A percentile compares a stretch with the other conserved stretches of the same genome.
These are phyloP conservation scores for Saccharomycopsis hybrid DNA, from an alignment of 1,139 yeast genomes.

Conservation along the genomic window DNA sequence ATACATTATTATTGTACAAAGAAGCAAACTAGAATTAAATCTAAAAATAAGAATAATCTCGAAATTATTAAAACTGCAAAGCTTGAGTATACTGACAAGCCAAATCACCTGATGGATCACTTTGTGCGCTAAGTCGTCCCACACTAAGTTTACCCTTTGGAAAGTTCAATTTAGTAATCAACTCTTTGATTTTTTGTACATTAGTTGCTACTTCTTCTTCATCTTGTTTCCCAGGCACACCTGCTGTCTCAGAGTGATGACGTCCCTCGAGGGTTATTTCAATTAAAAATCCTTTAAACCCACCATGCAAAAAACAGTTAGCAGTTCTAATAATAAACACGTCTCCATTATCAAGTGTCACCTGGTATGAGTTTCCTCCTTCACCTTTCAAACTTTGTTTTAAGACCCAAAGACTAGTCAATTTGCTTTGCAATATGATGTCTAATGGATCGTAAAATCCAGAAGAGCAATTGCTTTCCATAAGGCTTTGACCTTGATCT, in stretches of 20 bases:
- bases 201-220: background rate
- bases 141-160: constrained; percentile 37
- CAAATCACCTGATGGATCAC: constrained; percentile 33
- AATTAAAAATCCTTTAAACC: constrained; percentile 61
- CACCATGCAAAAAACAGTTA: constrained; percentile 69
- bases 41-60: too few species aligned
- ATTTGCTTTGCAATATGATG: constrained; percentile 43
- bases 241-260: too few species aligned
- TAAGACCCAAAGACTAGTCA: constrained; percentile 67
- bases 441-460: constrained; percentile 45
- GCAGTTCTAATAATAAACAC: constrained; percentile 46
- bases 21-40: too few species aligned
- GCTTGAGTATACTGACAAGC: constrained; percentile 43
- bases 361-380: constrained; percentile 57
- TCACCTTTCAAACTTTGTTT: constrained; percentile 74
- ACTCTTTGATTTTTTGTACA: constrained; percentile 26
- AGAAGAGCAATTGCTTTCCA: constrained; percentile 32
- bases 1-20: too few species aligned
- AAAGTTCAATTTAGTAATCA: constrained; percentile 35
- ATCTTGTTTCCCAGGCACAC: too few species aligned
- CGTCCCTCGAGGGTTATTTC: constrained; percentile 43
- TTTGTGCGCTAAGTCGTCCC: constrained; percentile 27
- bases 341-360: constrained; percentile 27
- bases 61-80: constrained; percentile 34
- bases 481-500: constrained; percentile 10